These are phyloP conservation scores for Wickerhamomyces sp. DNA, from an alignment of 1,139 yeast genomes.

Conservation along the genomic window DNA sequence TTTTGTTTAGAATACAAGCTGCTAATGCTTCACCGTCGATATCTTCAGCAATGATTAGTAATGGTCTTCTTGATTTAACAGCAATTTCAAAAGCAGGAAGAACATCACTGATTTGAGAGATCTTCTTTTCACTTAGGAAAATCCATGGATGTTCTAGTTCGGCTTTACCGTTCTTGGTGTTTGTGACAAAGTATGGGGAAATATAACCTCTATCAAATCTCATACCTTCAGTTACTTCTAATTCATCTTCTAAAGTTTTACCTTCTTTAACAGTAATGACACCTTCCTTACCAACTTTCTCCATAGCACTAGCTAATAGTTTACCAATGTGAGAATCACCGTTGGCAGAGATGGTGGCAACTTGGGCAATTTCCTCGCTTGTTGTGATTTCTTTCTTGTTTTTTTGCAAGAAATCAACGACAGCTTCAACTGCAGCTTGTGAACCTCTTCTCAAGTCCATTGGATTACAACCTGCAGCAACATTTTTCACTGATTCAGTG, in stretches of 20 bases:
- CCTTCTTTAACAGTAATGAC: conserved; percentile 98
- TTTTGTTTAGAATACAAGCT: conserved; percentile 96
- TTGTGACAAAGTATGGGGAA: conserved; percentile 97
- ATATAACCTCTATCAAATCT: conserved; percentile 98
- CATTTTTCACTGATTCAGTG: conserved; percentile 96
- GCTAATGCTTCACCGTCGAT: conserved; percentile 98
- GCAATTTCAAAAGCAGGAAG: conserved; percentile 93
- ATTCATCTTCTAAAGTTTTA: conserved; percentile 93
- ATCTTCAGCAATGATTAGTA: conserved; percentile 93
- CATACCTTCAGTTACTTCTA: conserved; percentile 99
- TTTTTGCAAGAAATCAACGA: conserved; percentile 79
- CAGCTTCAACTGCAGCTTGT: conserved; percentile 97
- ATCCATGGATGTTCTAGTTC: conserved; percentile 95
- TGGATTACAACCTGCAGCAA: conserved; percentile 99
- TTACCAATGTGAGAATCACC: conserved; percentile 95
- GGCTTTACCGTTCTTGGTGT: conserved; percentile 93
- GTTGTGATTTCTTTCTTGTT: conserved; percentile 97
- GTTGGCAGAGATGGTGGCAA: conserved; percentile 97
- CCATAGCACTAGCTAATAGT: conserved; percentile 96
- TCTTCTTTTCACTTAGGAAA: conserved; percentile 89
- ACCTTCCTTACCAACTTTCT: conserved; percentile 99
- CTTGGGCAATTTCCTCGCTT: conserved; percentile 96
- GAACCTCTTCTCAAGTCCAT: conserved; percentile 99
- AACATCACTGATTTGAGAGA: conserved; percentile 88
- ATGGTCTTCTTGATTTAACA: conserved; percentile 92